These are phyloP conservation scores for Uncinocarpus reesii DNA, from an alignment of 2,329 filamentous ascomycete genomes.

Conservation along the genomic window DNA sequence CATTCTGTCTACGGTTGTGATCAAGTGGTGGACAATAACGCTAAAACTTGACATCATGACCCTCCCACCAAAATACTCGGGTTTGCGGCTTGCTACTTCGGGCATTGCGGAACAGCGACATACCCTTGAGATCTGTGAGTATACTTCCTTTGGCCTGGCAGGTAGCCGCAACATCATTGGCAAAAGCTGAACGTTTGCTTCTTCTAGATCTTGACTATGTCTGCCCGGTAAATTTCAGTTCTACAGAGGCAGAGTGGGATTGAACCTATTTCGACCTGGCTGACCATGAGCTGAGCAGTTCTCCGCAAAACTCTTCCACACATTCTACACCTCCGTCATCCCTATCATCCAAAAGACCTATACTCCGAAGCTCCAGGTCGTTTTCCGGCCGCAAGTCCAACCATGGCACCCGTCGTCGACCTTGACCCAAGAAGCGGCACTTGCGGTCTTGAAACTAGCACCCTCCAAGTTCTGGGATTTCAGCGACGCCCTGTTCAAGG, in stretches of 20 bases:
- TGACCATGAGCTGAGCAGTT: conserved; percentile 38
- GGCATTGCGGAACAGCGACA: conserved; percentile 23
- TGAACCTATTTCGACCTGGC: too few relatives aligned
- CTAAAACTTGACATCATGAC: conserved; percentile 42
- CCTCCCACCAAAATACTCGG: conserved; percentile 49
- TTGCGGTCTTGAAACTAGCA: conserved; percentile 63
- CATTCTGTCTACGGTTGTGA: too few relatives aligned
- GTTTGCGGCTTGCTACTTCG: conserved; percentile 33
- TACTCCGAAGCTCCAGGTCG: conserved; percentile 53
- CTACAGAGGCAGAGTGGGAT: too few relatives aligned
- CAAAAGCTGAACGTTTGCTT: too few relatives aligned
- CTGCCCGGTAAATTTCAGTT: conserved; percentile 59
- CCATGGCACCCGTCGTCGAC: conserved; percentile 89
- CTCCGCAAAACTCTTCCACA: conserved; percentile 65
- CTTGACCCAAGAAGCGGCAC: conserved; percentile 59
- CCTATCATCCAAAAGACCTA: conserved; percentile 52
- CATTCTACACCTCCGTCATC: conserved; percentile 56
- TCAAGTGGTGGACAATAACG: too few relatives aligned
- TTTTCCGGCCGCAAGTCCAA: conserved; percentile 87
- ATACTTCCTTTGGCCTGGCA: neutral
- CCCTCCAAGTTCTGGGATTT: conserved; percentile 73
- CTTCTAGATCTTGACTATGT: conserved; percentile 70
- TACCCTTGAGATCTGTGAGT: conserved; percentile 33
- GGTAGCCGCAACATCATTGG: neutral
- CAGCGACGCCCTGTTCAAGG: conserved; percentile 55